Conservation (phyloP, 2,329 filamentous ascomycete genomes). For the Periconia sp. region DNA sequence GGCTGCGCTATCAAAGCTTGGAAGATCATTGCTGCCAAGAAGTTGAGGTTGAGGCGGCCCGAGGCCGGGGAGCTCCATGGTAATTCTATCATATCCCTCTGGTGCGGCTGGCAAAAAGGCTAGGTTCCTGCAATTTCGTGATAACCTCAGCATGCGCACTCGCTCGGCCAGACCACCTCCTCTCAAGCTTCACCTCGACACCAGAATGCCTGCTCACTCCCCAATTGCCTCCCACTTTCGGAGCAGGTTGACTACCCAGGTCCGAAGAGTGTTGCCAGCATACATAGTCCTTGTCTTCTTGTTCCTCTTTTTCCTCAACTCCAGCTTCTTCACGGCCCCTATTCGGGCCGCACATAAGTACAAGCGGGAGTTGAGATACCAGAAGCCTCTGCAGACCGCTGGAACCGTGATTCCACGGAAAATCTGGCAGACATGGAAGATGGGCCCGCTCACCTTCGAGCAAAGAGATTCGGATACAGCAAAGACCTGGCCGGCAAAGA, state of each 20-base stretch:
- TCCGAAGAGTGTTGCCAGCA: conserved; percentile 41
- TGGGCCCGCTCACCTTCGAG: conserved; percentile 70
- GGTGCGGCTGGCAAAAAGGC: conserved; percentile 16
- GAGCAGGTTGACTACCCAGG: conserved; percentile 40
- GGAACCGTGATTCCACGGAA: conserved; percentile 63
- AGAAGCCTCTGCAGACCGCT: conserved; percentile 34
- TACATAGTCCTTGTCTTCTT: conserved; percentile 38
- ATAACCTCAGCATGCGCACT: conserved; percentile 44
- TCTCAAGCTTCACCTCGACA: conserved; percentile 40
- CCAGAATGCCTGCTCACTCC: conserved; percentile 39
- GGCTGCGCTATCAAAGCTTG: conserved; percentile 11
- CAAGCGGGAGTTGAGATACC: conserved; percentile 42
- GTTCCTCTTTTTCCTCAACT: conserved; percentile 40
- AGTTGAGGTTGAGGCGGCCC: conserved; percentile 4
- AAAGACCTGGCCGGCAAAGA: conserved; percentile 69
- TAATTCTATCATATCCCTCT: conserved; percentile 13
- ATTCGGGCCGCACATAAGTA: conserved; percentile 41
- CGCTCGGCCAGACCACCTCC: conserved; percentile 35
- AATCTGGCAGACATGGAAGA: conserved; percentile 81
- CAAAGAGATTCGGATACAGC: conserved; percentile 66
- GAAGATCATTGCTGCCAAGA: conserved; percentile 5
- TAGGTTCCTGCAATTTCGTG: conserved; percentile 24
- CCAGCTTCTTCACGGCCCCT: conserved; percentile 40
- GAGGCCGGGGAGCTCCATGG: conserved; percentile 13
- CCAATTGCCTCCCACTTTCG: conserved; percentile 42